A percentile compares a stretch with the other conserved stretches of the same genome.
Evolutionary conservation across 2,329 filamentous ascomycete species (phyloP).

Genomic region (Elsinoe arachidis): DNA sequence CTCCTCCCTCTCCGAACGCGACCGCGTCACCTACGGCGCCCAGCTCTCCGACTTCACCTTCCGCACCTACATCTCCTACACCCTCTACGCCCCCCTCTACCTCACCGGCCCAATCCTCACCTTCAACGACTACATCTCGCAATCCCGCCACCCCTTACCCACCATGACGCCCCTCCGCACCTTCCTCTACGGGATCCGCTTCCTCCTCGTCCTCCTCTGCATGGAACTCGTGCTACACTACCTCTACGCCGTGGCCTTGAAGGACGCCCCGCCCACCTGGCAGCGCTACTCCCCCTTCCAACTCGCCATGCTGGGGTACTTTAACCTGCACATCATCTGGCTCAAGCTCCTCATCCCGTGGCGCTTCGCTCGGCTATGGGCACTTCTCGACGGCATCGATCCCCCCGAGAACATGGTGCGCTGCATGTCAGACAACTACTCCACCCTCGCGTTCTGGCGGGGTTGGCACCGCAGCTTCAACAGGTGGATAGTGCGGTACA

Average conservation of each 20-base stretch:
- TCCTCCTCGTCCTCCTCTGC: slow-evolving; percentile 66
- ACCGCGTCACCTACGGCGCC: slow-evolving; percentile 72
- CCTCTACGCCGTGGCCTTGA: slow-evolving; percentile 89
- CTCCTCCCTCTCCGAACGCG: slow-evolving; percentile 74
- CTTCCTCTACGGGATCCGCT: slow-evolving; percentile 72
- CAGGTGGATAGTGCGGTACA: slow-evolving; percentile 86
- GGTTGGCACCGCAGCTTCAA: slow-evolving; percentile 95
- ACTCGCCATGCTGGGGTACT: slow-evolving; percentile 82
- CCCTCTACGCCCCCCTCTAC: slow-evolving; percentile 87
- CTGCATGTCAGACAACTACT: slow-evolving; percentile 93
- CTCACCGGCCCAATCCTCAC: slow-evolving; percentile 87
- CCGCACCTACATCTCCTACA: slow-evolving; percentile 81
- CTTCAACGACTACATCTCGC: slow-evolving; percentile 95
- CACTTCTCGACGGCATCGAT: slow-evolving; percentile 80
- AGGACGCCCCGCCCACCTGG: slow-evolving; percentile 73
- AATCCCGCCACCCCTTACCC: slow-evolving; percentile 63
- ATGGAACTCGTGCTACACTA: slow-evolving; percentile 92
- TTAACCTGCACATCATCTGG: slow-evolving; percentile 97
- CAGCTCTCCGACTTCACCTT: slow-evolving; percentile 63
- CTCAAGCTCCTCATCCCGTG: slow-evolving; percentile 92
- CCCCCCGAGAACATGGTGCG: slow-evolving; percentile 97
- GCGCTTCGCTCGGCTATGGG: slow-evolving; percentile 98
- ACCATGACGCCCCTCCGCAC: slow-evolving; percentile 60
- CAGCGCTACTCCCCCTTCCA: slow-evolving; percentile 74
- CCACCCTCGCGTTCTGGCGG: slow-evolving; percentile 85